These are phyloP conservation scores for Aspergillus tanneri DNA, from an alignment of 2,329 filamentous ascomycete species.

Conservation along the genomic window DNA sequence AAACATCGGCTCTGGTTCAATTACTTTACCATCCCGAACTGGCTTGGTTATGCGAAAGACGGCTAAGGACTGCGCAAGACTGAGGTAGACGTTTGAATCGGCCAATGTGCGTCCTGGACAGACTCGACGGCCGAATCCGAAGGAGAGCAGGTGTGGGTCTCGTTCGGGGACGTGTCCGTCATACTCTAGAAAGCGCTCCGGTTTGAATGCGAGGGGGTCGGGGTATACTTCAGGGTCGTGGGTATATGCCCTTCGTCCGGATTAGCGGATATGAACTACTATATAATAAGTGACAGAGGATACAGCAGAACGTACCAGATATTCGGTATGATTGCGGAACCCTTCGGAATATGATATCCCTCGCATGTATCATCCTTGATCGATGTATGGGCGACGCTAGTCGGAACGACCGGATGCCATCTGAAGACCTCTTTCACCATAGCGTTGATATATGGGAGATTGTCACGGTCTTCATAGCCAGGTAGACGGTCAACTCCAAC, in stretches of 20 bases:
- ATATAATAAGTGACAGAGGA: no score
- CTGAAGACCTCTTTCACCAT: constrained; percentile 35
- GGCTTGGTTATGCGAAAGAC: neutral
- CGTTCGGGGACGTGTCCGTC: neutral
- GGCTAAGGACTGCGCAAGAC: neutral
- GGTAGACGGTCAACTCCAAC: constrained; percentile 14
- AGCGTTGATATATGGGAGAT: constrained; percentile 35
- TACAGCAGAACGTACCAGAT: no score
- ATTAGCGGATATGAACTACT: no score
- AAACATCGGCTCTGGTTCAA: constrained; percentile 35
- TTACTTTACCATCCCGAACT: neutral
- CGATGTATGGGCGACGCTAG: constrained; percentile 27
- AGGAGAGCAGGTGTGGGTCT: neutral
- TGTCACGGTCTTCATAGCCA: constrained; percentile 15
- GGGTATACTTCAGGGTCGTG: no score
- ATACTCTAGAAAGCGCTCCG: neutral
- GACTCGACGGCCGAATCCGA: neutral
- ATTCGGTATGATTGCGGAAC: constrained; percentile 35
- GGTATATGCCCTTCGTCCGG: no score
- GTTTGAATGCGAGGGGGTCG: neutral
- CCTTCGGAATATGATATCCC: constrained; percentile 36
- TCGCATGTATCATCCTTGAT: constrained; percentile 26
- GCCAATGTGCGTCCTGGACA: neutral
- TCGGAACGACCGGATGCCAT: constrained; percentile 31
- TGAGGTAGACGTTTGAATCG: neutral